A percentile compares a stretch with the other conserved stretches of the same genome.
Conservation (phyloP, 2,329 filamentous ascomycete genomes). For the Curvularia eragrostidis region DNA sequence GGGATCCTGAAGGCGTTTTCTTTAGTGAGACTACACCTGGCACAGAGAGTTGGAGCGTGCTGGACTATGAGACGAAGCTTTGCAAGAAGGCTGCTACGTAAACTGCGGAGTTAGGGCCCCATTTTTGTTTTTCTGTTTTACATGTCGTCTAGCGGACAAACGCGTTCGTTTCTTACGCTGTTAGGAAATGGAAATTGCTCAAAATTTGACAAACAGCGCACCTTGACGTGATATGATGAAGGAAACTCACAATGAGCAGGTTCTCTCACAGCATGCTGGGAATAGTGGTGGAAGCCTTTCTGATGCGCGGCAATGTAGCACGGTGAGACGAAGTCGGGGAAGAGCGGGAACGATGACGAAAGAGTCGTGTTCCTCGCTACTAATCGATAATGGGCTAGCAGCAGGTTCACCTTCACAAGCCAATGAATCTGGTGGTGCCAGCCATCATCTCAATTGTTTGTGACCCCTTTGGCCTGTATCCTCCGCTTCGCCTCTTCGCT, state of each 20-base stretch:
- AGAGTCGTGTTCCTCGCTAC: constrained; percentile 27
- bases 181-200: not conserved
- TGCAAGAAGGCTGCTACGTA: constrained; percentile 33
- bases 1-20: constrained; percentile 46
- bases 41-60: constrained; percentile 44
- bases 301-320: constrained; percentile 3
- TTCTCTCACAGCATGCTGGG: not conserved
- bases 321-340: constrained; percentile 11
- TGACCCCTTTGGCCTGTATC: constrained; percentile 13
- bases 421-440: constrained; percentile 16
- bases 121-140: not conserved
- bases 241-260: not conserved
- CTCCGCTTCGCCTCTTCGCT: constrained; percentile 6
- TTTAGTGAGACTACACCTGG: constrained; percentile 46
- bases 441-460: constrained; percentile 16
- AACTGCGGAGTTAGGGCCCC: not conserved
- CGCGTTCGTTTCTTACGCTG: not conserved
- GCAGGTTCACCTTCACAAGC: constrained; percentile 36
- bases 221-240: not conserved
- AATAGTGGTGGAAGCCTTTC: not conserved
- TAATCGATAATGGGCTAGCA: constrained; percentile 23
- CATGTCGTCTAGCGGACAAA: not conserved
- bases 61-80: constrained; percentile 46
- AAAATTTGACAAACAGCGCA: not conserved
- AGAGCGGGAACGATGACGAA: constrained; percentile 30